phyloP scores from a whole-genome alignment of 331 rosid species.

The Cydonia oblonga region DNA sequence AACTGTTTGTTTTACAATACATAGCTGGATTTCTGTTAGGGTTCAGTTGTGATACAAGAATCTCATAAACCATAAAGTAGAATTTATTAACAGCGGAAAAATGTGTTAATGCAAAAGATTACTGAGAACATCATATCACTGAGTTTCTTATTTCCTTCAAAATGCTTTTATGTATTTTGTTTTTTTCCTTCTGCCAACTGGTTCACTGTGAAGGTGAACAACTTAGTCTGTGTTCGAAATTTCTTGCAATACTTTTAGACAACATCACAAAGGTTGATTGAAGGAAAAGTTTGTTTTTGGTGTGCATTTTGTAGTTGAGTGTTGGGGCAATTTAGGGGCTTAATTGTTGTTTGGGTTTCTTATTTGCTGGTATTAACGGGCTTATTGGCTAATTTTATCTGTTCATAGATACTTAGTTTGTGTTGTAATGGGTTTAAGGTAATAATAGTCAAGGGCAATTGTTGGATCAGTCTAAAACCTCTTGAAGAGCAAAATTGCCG shows the following conservation, averaged over 20 bases:
- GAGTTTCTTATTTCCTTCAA: background rate
- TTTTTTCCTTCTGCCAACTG: background rate
- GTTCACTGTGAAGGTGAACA: background rate
- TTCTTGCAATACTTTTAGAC: background rate
- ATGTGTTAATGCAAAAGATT: background rate
- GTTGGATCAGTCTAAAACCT: background rate
- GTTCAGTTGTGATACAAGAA: background rate
- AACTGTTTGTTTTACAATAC: background rate
- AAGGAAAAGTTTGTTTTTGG: background rate
- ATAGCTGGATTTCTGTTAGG: background rate
- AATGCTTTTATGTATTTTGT: background rate
- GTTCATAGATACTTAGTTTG: background rate
- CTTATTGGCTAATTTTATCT: background rate
- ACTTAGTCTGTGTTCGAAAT: background rate
- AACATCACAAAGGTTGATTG: background rate
- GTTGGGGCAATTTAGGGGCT: background rate
- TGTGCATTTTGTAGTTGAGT: background rate
- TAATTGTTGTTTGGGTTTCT: background rate
- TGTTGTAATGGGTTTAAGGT: background rate
- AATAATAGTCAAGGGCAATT: background rate
- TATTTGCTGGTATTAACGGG: background rate
- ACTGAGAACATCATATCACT: background rate
- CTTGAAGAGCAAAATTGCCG: background rate
- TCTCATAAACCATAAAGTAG: background rate
- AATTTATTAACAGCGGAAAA: background rate